phyloP scores from a whole-genome alignment of 352 stramenopile genomes.

The Phytophthora chlamydospora region DNA sequence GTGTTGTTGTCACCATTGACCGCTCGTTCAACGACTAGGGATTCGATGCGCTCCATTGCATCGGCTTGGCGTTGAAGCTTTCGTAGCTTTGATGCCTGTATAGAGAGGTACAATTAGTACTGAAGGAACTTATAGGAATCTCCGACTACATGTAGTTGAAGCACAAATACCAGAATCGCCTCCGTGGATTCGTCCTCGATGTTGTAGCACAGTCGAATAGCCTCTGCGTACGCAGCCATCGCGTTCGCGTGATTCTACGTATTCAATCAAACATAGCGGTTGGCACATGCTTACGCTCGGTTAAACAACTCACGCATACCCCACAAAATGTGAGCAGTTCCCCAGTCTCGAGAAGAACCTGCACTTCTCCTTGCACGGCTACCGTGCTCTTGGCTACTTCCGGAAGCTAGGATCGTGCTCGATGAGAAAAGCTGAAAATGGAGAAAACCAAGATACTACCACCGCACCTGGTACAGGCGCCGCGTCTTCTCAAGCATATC shows the following conservation, averaged over 20 bases:
- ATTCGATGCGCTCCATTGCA: slow-evolving; percentile 29
- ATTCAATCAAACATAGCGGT: neutral
- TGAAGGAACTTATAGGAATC: too few relatives aligned
- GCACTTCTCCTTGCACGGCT: slow-evolving; percentile 46
- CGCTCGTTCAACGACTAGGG: slow-evolving; percentile 15
- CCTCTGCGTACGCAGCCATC: slow-evolving; percentile 41
- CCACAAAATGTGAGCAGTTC: slow-evolving; percentile 39
- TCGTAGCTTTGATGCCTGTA: slow-evolving; percentile 47
- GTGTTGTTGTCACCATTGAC: slow-evolving; percentile 31
- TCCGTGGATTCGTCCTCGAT: slow-evolving; percentile 57
- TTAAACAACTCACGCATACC: slow-evolving; percentile 23
- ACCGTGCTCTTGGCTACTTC: slow-evolving; percentile 37
- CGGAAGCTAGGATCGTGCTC: slow-evolving; percentile 21
- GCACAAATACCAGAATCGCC: slow-evolving; percentile 38
- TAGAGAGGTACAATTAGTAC: too few relatives aligned
- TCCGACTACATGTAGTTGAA: neutral
- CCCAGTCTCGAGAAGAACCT: slow-evolving; percentile 53
- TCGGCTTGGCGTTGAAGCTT: slow-evolving; percentile 47
- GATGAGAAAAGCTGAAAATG: neutral
- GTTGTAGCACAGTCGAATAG: slow-evolving; percentile 51
- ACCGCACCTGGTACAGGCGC: slow-evolving; percentile 42
- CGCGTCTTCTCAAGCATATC: slow-evolving; percentile 38
- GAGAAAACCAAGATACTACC: neutral
- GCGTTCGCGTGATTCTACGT: slow-evolving; percentile 40
- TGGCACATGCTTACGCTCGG: neutral